These are phyloP conservation scores for Bassia scoparia DNA, from an alignment of 148 eudicot species.

Conservation along the genomic window DNA sequence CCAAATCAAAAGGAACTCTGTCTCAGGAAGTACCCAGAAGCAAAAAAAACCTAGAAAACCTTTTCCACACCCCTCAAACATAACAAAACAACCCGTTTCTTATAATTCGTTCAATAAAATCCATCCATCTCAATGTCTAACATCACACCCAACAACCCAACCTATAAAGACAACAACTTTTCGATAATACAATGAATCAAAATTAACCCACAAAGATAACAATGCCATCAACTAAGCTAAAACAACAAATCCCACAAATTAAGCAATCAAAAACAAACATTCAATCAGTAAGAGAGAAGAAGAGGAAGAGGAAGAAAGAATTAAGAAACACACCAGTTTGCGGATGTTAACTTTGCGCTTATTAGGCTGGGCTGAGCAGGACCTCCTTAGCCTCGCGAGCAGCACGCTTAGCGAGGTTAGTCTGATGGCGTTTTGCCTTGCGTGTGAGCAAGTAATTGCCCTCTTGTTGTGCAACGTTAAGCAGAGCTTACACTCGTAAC, in stretches of 20 bases:
- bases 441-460: slow-evolving; percentile 96
- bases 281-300: background rate
- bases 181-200: too few species aligned
- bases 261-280: background rate
- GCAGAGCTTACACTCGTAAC: slow-evolving; percentile 95
- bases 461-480: slow-evolving; percentile 92
- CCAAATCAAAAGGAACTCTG: too few species aligned
- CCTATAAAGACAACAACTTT: background rate
- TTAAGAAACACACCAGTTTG: slow-evolving; percentile 42
- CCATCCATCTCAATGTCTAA: background rate
- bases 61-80: background rate
- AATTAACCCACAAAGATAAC: too few species aligned
- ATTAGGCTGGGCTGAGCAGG: slow-evolving; percentile 95
- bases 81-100: background rate
- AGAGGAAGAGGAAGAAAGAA: background rate
- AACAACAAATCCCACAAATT: background rate
- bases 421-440: slow-evolving; percentile 97
- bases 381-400: slow-evolving; percentile 97
- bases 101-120: background rate
- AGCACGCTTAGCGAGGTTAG: slow-evolving; percentile 92
- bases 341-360: slow-evolving; percentile 63
- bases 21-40: background rate
- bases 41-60: background rate
- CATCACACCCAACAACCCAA: background rate
- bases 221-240: background rate